These are phyloP conservation scores for Fusarium tuaranense DNA, from an alignment of 2,329 filamentous ascomycete species.

Conservation along the genomic window DNA sequence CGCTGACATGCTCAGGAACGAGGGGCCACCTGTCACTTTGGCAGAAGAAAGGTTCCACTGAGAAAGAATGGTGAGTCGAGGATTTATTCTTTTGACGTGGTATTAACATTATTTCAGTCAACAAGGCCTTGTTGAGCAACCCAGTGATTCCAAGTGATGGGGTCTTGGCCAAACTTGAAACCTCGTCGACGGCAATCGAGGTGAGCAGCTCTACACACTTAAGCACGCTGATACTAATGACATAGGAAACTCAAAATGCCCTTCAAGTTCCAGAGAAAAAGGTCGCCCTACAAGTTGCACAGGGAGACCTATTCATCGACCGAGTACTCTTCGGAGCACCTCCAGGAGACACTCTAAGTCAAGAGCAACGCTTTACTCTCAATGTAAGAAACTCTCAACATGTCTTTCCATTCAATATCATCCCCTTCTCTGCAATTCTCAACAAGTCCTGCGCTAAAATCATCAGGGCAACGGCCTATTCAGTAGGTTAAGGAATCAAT, in stretches of 20 bases:
- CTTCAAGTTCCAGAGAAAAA: neutral
- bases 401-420: neutral
- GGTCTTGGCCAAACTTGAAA: neutral
- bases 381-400: slow-evolving; percentile 19
- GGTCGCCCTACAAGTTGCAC: neutral
- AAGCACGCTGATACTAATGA: no score
- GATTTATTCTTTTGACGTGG: neutral
- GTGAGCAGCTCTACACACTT: neutral
- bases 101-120: slow-evolving; percentile 15
- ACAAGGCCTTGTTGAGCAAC: neutral
- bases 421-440: neutral
- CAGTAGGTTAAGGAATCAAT: slow-evolving; percentile 8
- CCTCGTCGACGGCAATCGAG: accelerated
- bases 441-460: neutral
- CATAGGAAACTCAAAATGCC: neutral
- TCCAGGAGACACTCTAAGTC: neutral
- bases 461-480: slow-evolving; percentile 37
- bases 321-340: slow-evolving; percentile 14
- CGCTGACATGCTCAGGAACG: slow-evolving; percentile 21
- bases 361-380: slow-evolving; percentile 20
- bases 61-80: slow-evolving; percentile 31
- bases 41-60: slow-evolving; percentile 31
- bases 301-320: slow-evolving; percentile 28
- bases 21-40: slow-evolving; percentile 25
- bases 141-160: accelerated